These are phyloP conservation scores for Brettanomyces anomalus DNA, from an alignment of 805 yeast species.

Conservation along the genomic window DNA sequence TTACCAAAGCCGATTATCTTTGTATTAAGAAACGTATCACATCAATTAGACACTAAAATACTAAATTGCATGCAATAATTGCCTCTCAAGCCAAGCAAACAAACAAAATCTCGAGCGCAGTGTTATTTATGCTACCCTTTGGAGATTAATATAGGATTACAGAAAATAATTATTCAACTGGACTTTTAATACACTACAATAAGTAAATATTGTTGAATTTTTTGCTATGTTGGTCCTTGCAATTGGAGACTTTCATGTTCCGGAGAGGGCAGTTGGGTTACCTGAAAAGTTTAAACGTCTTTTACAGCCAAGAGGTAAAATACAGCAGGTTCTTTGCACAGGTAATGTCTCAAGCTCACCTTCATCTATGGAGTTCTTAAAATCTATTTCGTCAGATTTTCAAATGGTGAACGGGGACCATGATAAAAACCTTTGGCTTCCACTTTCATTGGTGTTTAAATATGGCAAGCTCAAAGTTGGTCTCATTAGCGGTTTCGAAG, in stretches of 20 bases:
- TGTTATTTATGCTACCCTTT: too few species aligned
- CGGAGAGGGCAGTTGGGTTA: constrained; percentile 66
- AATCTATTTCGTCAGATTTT: constrained; percentile 61
- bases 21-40: too few species aligned
- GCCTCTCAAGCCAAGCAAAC: too few species aligned
- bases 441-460: constrained; percentile 54
- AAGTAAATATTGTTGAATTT: too few species aligned
- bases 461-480: constrained; percentile 75
- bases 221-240: constrained; percentile 67
- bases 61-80: too few species aligned
- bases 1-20: too few species aligned
- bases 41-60: too few species aligned
- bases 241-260: constrained; percentile 84
- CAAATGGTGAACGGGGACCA: constrained; percentile 77
- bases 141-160: too few species aligned
- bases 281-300: constrained; percentile 64
- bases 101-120: too few species aligned
- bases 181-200: too few species aligned
- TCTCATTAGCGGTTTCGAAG: constrained; percentile 71
- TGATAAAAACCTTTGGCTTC: constrained; percentile 49
- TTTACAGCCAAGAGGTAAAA: constrained; percentile 68
- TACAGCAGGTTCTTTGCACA: constrained; percentile 72
- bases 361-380: constrained; percentile 54
- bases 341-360: constrained; percentile 75
- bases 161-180: too few species aligned